Evolutionary conservation across 2,329 filamentous ascomycete species (phyloP).

Genomic region (Ceratocystis destructans): DNA sequence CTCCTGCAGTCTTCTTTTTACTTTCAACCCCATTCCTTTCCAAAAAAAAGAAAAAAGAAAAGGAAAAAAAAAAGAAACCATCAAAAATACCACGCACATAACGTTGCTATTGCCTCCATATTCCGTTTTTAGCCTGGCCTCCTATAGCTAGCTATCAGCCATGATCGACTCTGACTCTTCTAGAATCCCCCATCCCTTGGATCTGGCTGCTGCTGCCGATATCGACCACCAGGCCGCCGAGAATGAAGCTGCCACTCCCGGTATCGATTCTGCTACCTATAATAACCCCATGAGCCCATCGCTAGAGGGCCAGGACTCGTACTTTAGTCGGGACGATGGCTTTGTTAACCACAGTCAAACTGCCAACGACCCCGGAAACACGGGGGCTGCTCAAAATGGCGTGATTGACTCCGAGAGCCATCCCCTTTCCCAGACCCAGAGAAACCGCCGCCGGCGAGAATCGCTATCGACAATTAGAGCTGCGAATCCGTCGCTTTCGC

Average conservation of each 20-base stretch:
- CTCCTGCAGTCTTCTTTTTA: background rate
- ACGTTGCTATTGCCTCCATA: background rate
- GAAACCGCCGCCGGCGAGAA: conserved; percentile 30
- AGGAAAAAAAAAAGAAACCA: too few relatives aligned
- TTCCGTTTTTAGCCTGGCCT: background rate
- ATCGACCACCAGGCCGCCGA: conserved; percentile 19
- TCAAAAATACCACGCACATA: background rate
- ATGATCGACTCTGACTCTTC: conserved; percentile 9
- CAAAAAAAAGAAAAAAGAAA: too few relatives aligned
- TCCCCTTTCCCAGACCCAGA: conserved; percentile 17
- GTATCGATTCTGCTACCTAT: conserved; percentile 24
- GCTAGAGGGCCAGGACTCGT: conserved; percentile 20
- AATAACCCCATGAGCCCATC: conserved; percentile 18
- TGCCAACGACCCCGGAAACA: conserved; percentile 1
- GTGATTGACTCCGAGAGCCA: conserved; percentile 9
- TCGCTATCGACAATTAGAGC: conserved; percentile 43
- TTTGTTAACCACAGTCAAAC: conserved; percentile 6
- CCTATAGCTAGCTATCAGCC: background rate
- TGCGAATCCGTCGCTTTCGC: conserved; percentile 41
- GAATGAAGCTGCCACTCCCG: conserved; percentile 25
- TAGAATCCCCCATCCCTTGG: conserved; percentile 15
- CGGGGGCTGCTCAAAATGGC: background rate
- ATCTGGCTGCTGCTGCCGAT: conserved; percentile 8
- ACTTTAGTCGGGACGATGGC: conserved; percentile 22
- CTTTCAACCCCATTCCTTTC: background rate